Evolutionary conservation across 139 green algal species (phyloP).

Genomic region (Chlorella sp.): DNA sequence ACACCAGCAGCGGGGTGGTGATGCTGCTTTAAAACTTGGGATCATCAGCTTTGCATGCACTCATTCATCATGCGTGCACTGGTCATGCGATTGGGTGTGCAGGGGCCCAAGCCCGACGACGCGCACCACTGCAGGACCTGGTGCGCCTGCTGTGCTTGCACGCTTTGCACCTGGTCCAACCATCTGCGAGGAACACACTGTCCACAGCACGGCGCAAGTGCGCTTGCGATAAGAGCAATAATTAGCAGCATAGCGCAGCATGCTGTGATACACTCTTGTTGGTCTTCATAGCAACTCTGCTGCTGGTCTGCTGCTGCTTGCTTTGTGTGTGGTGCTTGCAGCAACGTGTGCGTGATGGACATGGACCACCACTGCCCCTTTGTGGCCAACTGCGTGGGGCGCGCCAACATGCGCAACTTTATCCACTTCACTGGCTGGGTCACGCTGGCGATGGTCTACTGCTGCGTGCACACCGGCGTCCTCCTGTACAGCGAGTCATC

Average conservation of each 20-base stretch:
- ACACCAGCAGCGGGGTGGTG: no score
- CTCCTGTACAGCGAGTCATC: not conserved
- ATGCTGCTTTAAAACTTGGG: no score
- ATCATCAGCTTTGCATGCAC: no score
- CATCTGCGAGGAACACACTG: no score
- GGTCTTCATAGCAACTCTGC: no score
- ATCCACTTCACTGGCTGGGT: constrained; percentile 33
- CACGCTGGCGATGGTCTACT: constrained; percentile 10
- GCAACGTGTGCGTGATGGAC: constrained; percentile 34
- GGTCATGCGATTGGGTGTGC: not conserved
- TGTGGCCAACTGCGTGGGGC: constrained; percentile 8
- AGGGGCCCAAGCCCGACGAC: constrained; percentile 14
- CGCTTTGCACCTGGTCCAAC: no score
- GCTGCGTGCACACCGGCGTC: not conserved
- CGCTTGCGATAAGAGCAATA: no score
- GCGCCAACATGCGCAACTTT: constrained; percentile 29
- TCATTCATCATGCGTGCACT: not conserved
- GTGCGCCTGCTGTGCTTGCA: no score
- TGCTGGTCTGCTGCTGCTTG: no score
- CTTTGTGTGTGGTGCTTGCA: constrained; percentile 1
- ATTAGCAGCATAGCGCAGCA: no score
- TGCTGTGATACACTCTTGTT: no score
- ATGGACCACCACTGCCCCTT: constrained; percentile 54
- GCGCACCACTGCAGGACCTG: constrained; percentile 47
- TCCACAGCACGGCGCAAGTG: no score